Evolutionary conservation across 2,329 filamentous ascomycete genomes (phyloP).

Genomic region (Verticillium isaacii): DNA sequence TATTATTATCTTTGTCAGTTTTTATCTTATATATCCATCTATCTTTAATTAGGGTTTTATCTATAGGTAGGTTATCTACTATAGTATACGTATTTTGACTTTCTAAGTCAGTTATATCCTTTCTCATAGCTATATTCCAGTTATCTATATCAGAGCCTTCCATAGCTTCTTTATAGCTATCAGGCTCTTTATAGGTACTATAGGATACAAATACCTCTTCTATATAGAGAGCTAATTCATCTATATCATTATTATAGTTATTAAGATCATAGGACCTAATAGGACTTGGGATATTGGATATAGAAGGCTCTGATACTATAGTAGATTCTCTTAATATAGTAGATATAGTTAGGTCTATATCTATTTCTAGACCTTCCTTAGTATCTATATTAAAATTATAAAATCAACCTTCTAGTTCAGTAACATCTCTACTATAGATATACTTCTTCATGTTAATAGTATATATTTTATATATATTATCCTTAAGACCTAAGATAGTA

Average conservation of each 20-base stretch:
- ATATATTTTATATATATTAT: conserved; percentile 3
- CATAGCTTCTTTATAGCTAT: not conserved
- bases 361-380: too few species aligned
- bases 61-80: not conserved
- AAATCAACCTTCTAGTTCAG: not conserved
- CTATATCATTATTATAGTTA: not conserved
- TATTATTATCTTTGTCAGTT: not conserved
- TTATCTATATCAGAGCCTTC: not conserved
- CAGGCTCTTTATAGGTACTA: not conserved
- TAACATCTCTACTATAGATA: not conserved
- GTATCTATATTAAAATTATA: too few species aligned
- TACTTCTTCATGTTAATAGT: conserved; percentile 3
- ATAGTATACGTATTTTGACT: not conserved
- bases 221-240: not conserved
- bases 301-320: not conserved
- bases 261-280: conserved; percentile 2
- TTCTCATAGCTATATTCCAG: not conserved
- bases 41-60: not conserved
- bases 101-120: not conserved
- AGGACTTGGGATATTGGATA: not conserved
- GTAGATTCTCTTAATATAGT: conserved; percentile 1
- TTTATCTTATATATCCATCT: not conserved
- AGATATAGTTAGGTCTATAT: too few species aligned
- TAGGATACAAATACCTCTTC: conserved; percentile 4
- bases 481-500: conserved; percentile 4